Evolutionary conservation across 2,329 filamentous ascomycete genomes (phyloP), one percentile per base, ranked within the genome.

Genomic region (Trichoderma semiorbis): DNA sequence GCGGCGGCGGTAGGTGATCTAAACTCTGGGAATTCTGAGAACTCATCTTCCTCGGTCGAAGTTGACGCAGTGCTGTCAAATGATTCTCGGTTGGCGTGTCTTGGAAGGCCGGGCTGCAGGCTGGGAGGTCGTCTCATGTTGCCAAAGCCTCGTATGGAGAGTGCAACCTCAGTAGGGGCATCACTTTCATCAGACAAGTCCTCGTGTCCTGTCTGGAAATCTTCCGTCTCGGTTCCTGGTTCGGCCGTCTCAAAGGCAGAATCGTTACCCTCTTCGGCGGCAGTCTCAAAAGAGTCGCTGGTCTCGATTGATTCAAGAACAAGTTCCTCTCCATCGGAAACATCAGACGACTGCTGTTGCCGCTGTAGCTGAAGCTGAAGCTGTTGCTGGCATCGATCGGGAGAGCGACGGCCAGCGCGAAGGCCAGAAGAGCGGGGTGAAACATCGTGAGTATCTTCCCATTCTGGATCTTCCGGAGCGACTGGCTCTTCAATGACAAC

Each of bases 161-260:
- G 87, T 80, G 98, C 95, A 3, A 95, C 98, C 83, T 98, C 96
- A 0, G 95, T 98, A 82, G 97, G 95, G 1, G 94, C 86, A 75
- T 94, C 93, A 71, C 90, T 92, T 78, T 91, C 66, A 18, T 91
- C 66, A 18, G 87, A 87, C 67, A 90, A 82, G 26, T 93, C 92
- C 76, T 98, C 96, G 18, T 90, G 89, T n/a, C 93, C 94, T 5
- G 95, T 98, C 80, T 97, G 93, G 88, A 98, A 98, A 74, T 94
- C 94, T 76, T 98, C 95, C 12, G 94, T 97, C 82, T 97, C 95
- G 0, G 94, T 97, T 14, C 85, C 88, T 32, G 90, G 90, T 81
- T 98, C 95, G 28, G 89, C 89, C 1, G 89, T 91, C 78, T 90
- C 88, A 74, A 91, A 91, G 10, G 87, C 88, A 24, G 87, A 88